Conservation (phyloP, 805 yeast genomes). For the Komagataella pastoris region DNA sequence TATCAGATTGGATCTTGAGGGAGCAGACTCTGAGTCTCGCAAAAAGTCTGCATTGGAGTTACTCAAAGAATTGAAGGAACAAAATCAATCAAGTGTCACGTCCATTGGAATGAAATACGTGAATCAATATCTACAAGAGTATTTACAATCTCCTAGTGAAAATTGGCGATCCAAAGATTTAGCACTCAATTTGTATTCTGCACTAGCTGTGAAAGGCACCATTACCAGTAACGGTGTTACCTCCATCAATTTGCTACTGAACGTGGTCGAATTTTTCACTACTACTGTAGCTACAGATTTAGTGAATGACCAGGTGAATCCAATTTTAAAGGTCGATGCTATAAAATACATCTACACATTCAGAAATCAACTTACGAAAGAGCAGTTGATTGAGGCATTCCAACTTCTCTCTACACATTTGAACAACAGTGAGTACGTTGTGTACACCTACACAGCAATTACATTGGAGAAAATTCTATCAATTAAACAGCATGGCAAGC, state of each 20-base stretch:
- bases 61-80: constrained; percentile 71
- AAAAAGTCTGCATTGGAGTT: constrained; percentile 90
- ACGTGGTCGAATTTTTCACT: constrained; percentile 77
- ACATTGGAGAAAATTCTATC: constrained; percentile 83
- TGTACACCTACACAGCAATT: constrained; percentile 86
- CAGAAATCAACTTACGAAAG: constrained; percentile 85
- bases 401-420: constrained; percentile 69
- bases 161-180: constrained; percentile 85
- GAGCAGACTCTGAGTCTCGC: constrained; percentile 87
- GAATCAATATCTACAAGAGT: constrained; percentile 45
- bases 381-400: constrained; percentile 65
- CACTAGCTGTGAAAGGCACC: constrained; percentile 85
- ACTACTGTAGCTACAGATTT: constrained; percentile 76
- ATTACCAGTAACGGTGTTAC: constrained; percentile 81
- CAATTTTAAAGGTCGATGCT: constrained; percentile 83
- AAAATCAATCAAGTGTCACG: constrained; percentile 64
- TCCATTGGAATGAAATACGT: constrained; percentile 63
- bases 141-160: constrained; percentile 21
- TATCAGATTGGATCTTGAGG: constrained; percentile 88
- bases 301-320: constrained; percentile 41
- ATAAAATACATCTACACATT: constrained; percentile 82
- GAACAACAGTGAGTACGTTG: constrained; percentile 55
- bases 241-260: constrained; percentile 71
- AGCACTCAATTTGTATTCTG: constrained; percentile 73
- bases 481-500: constrained; percentile 44